Evolutionary conservation across 2,329 filamentous ascomycete genomes (phyloP).

Genomic region (Penicillium expansum): DNA sequence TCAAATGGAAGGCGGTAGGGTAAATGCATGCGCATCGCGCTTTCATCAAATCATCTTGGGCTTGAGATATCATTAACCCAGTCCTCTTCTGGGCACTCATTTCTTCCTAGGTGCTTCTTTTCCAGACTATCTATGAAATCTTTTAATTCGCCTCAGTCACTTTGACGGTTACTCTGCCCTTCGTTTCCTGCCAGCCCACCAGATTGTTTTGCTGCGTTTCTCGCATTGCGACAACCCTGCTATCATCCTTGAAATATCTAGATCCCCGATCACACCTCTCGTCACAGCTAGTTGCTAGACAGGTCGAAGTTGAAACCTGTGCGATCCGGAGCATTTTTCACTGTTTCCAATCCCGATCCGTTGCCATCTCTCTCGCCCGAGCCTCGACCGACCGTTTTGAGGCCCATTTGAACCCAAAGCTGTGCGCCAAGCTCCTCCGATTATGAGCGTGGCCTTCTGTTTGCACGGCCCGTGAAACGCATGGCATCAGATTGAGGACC

Average conservation of each 20-base stretch:
- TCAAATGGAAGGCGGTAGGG: slow-evolving; percentile 1
- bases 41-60: slow-evolving; percentile 16
- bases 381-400: neutral
- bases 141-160: neutral
- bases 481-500: slow-evolving; percentile 29
- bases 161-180: neutral
- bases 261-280: neutral
- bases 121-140: neutral
- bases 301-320: neutral
- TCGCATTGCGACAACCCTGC: slow-evolving; percentile 12
- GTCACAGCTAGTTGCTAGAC: neutral
- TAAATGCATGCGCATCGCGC: slow-evolving; percentile 20
- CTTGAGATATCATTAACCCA: slow-evolving; percentile 9
- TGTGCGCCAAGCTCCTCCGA: slow-evolving; percentile 16
- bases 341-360: neutral
- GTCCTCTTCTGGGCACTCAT: neutral
- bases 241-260: neutral
- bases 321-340: neutral
- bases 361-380: neutral
- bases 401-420: slow-evolving; percentile 1
- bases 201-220: neutral
- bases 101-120: neutral
- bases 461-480: slow-evolving; percentile 23
- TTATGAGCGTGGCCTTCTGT: slow-evolving; percentile 23
- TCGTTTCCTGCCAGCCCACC: neutral